Conservation (phyloP, 106 monocot species). For the Phalaenopsis equestris region DNA sequence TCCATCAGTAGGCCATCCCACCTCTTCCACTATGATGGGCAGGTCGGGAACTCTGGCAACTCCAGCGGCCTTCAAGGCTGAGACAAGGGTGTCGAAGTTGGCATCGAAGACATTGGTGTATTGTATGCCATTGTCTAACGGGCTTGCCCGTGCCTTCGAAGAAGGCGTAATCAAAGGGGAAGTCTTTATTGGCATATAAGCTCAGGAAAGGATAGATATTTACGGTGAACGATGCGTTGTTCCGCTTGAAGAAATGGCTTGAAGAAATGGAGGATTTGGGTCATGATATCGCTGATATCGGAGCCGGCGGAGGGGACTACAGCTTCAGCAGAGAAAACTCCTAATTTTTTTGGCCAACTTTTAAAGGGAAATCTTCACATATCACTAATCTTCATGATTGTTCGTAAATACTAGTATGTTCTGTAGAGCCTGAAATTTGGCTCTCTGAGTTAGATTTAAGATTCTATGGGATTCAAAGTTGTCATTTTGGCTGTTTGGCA, state of each 20-base stretch:
- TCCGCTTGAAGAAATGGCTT: constrained; percentile 35
- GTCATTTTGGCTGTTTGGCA: too few species aligned
- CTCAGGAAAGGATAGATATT: constrained; percentile 57
- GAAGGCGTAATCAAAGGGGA: constrained; percentile 56
- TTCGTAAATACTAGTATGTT: too few species aligned
- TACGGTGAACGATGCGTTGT: constrained; percentile 45
- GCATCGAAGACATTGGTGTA: constrained; percentile 66
- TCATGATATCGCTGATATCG: constrained; percentile 38
- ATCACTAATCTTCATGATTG: too few species aligned
- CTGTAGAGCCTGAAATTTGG: too few species aligned
- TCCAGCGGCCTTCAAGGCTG: constrained; percentile 32
- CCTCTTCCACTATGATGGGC: constrained; percentile 41
- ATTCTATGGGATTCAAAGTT: too few species aligned
- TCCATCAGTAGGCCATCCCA: constrained; percentile 50
- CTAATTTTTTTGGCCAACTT: constrained; percentile 40
- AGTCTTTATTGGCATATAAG: constrained; percentile 26
- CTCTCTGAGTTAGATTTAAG: too few species aligned
- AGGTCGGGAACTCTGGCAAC: constrained; percentile 18
- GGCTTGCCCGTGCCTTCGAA: constrained; percentile 30
- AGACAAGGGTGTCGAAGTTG: constrained; percentile 49
- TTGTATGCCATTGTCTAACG: constrained; percentile 15
- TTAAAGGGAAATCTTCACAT: too few species aligned
- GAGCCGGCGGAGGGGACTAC: constrained; percentile 55
- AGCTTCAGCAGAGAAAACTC: constrained; percentile 30
- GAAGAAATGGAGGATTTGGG: constrained; percentile 27